These are phyloP conservation scores for Coprinopsis sp. DNA, from an alignment of 768 basidiomycete genomes.

Conservation along the genomic window DNA sequence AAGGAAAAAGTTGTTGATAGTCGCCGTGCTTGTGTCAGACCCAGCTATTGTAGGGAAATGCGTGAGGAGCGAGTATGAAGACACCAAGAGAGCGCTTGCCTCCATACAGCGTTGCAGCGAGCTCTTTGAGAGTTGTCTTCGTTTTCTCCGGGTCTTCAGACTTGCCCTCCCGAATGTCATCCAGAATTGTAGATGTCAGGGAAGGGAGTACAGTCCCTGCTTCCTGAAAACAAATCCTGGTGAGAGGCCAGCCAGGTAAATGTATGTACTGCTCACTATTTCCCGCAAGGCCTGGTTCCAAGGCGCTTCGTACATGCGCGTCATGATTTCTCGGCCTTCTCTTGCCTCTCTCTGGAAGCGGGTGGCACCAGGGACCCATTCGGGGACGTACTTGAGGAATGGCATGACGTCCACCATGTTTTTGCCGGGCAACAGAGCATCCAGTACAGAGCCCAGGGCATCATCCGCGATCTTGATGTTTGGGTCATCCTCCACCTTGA, in stretches of 20 bases:
- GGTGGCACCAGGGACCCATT: constrained; percentile 45
- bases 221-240: background rate
- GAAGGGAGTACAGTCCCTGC: background rate
- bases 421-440: constrained; percentile 21
- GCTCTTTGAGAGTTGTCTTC: background rate
- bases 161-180: background rate
- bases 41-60: background rate
- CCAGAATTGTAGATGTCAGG: background rate
- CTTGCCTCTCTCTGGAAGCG: background rate
- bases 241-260: no score
- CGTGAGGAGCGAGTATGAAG: background rate
- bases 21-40: constrained; percentile 10
- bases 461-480: constrained; percentile 24
- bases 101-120: background rate
- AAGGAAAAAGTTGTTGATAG: constrained; percentile 22
- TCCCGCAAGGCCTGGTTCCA: background rate
- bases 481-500: constrained; percentile 26
- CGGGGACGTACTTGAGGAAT: constrained; percentile 36
- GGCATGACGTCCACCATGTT: constrained; percentile 29
- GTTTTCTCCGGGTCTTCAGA: background rate
- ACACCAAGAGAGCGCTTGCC: background rate
- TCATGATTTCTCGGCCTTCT: background rate
- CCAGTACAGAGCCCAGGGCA: constrained; percentile 18
- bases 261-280: no score
- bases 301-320: background rate